phyloP scores from a whole-genome alignment of 257 asterid species.

The Fraxinus quadrangulata region DNA sequence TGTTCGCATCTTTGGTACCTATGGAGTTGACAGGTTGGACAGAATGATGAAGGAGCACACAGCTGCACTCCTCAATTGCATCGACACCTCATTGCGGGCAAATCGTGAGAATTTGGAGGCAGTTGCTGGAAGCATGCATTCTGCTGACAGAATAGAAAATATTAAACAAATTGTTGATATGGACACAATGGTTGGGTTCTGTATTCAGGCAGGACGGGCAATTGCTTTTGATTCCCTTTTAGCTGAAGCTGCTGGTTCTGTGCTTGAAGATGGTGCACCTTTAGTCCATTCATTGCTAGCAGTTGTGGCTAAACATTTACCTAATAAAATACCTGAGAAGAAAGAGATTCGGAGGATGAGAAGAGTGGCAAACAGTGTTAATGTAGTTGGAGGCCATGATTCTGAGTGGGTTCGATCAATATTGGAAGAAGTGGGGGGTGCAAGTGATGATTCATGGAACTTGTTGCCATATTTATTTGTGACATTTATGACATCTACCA shows the following conservation, averaged over 20 bases:
- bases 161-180: slow-evolving; percentile 85
- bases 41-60: slow-evolving; percentile 93
- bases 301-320: slow-evolving; percentile 76
- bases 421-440: slow-evolving; percentile 90
- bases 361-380: slow-evolving; percentile 73
- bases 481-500: slow-evolving; percentile 75
- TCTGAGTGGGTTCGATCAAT: slow-evolving; percentile 86
- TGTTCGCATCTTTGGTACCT: slow-evolving; percentile 85
- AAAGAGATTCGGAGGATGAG: slow-evolving; percentile 90
- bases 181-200: slow-evolving; percentile 94
- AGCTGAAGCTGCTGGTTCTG: slow-evolving; percentile 83
- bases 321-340: slow-evolving; percentile 79
- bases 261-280: slow-evolving; percentile 88
- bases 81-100: slow-evolving; percentile 87
- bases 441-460: slow-evolving; percentile 93
- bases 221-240: slow-evolving; percentile 79
- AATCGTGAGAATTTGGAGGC: slow-evolving; percentile 90
- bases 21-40: slow-evolving; percentile 89
- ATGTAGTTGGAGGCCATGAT: slow-evolving; percentile 71
- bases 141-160: slow-evolving; percentile 76
- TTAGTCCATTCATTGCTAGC: slow-evolving; percentile 81
- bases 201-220: slow-evolving; percentile 97
- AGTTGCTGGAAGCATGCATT: slow-evolving; percentile 92
- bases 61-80: slow-evolving; percentile 91
- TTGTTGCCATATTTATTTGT: slow-evolving; percentile 91